phyloP scores from a whole-genome alignment of 2,329 filamentous ascomycete genomes.

The Aspergillus brasiliensis region DNA sequence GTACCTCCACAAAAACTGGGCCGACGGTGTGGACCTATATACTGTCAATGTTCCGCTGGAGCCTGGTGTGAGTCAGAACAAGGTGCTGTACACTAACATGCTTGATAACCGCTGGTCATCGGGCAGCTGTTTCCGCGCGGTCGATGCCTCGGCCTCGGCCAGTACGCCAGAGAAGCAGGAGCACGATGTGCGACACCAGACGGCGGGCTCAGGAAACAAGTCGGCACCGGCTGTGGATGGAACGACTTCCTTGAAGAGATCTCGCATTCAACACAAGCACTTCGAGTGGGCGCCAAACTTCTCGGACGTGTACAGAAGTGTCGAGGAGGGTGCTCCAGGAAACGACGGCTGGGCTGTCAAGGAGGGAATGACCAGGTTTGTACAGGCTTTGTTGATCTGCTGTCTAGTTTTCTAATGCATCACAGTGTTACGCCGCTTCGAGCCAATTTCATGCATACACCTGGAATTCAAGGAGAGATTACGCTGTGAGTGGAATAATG shows the following conservation, averaged over 20 bases:
- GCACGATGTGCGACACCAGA: constrained; percentile 67
- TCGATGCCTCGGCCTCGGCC: constrained; percentile 64
- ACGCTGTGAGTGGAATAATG: constrained; percentile 70
- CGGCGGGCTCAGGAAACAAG: no score
- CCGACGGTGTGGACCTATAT: constrained; percentile 76
- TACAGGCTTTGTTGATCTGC: background rate
- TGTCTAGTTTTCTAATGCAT: constrained; percentile 9
- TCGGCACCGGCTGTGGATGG: constrained; percentile 45
- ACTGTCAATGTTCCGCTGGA: constrained; percentile 87
- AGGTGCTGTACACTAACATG: constrained; percentile 81
- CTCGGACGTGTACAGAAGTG: constrained; percentile 81
- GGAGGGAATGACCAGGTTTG: constrained; percentile 80
- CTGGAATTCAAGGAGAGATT: constrained; percentile 69
- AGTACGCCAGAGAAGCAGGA: constrained; percentile 68
- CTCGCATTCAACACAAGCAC: constrained; percentile 73
- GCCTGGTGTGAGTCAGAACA: constrained; percentile 69
- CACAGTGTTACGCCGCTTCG: constrained; percentile 82
- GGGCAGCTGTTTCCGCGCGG: constrained; percentile 84
- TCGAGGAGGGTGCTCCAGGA: constrained; percentile 75
- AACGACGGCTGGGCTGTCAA: constrained; percentile 94
- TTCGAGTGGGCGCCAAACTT: constrained; percentile 95
- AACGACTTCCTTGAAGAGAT: constrained; percentile 32
- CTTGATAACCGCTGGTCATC: constrained; percentile 86
- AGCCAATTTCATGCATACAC: constrained; percentile 85
- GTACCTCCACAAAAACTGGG: constrained; percentile 75